Evolutionary conservation across 352 stramenopile genomes (phyloP).

Genomic region (Phytophthora cactorum): DNA sequence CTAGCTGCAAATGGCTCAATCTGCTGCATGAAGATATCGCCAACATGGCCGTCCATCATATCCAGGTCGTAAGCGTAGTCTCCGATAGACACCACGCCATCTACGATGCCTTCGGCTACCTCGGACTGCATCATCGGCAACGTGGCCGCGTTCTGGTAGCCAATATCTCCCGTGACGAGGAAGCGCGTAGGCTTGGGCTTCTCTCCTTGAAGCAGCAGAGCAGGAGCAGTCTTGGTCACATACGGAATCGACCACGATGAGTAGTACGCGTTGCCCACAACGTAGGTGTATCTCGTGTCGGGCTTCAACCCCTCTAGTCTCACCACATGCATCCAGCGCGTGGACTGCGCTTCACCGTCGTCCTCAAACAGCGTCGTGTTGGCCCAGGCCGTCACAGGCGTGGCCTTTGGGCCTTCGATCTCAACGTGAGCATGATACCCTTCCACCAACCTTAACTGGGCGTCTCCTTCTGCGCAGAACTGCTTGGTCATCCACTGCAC

Average conservation of each 20-base stretch:
- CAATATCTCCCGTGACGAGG: slow-evolving; percentile 86
- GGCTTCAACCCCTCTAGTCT: slow-evolving; percentile 62
- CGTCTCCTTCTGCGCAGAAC: slow-evolving; percentile 45
- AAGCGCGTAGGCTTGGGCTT: slow-evolving; percentile 63
- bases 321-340: slow-evolving; percentile 71
- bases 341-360: slow-evolving; percentile 52
- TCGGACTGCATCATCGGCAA: slow-evolving; percentile 89
- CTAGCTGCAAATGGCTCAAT: slow-evolving; percentile 82
- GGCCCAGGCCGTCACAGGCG: slow-evolving; percentile 45
- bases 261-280: slow-evolving; percentile 74
- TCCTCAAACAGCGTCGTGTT: slow-evolving; percentile 73
- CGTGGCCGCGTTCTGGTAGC: slow-evolving; percentile 85
- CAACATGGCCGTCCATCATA: slow-evolving; percentile 75
- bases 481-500: slow-evolving; percentile 84
- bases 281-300: slow-evolving; percentile 78
- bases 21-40: slow-evolving; percentile 91
- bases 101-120: slow-evolving; percentile 71
- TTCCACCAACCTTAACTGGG: slow-evolving; percentile 65
- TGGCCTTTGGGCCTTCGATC: slow-evolving; percentile 29
- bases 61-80: slow-evolving; percentile 92
- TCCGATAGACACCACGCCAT: slow-evolving; percentile 83
- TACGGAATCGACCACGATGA: slow-evolving; percentile 77
- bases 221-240: slow-evolving; percentile 69
- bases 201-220: slow-evolving; percentile 13
- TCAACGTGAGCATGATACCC: slow-evolving; percentile 56